Evolutionary conservation across 1,284 basidiomycete genomes (phyloP).

Genomic region (Exobasidium rhododendri): DNA sequence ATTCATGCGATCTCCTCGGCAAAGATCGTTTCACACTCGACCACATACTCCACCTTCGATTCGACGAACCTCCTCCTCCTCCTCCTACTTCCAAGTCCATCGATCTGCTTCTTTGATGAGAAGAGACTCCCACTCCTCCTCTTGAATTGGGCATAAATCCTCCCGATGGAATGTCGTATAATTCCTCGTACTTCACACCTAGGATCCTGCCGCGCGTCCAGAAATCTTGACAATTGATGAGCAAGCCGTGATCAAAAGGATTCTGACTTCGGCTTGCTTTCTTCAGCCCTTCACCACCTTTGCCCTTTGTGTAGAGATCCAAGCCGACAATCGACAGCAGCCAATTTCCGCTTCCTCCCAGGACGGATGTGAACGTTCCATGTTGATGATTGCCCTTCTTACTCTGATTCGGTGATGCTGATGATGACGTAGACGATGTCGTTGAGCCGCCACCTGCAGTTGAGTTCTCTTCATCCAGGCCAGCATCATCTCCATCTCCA

Average conservation of each 20-base stretch:
- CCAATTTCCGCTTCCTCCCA: conserved; percentile 59
- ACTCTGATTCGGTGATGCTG: background rate
- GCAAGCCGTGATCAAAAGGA: conserved; percentile 83
- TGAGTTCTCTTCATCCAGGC: conserved; percentile 18
- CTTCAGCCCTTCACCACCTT: conserved; percentile 74
- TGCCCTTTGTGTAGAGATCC: conserved; percentile 86
- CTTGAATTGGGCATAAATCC: conserved; percentile 13
- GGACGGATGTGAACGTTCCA: background rate
- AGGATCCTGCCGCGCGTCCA: conserved; percentile 82
- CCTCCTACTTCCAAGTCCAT: background rate
- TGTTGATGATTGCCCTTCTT: background rate
- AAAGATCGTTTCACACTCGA: conserved; percentile 7
- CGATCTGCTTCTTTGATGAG: background rate
- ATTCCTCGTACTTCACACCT: conserved; percentile 79
- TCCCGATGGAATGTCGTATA: conserved; percentile 71
- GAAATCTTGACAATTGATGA: conserved; percentile 86
- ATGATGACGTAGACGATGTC: background rate
- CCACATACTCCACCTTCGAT: conserved; percentile 12
- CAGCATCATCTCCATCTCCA: background rate
- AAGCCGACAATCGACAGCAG: conserved; percentile 84
- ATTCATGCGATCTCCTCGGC: background rate
- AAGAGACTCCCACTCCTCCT: background rate
- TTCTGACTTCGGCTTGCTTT: conserved; percentile 68
- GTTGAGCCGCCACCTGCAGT: conserved; percentile 1
- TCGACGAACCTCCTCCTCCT: background rate